Evolutionary conservation across 768 basidiomycete species (phyloP).

Genomic region (Sistotremastrum suecicum): DNA sequence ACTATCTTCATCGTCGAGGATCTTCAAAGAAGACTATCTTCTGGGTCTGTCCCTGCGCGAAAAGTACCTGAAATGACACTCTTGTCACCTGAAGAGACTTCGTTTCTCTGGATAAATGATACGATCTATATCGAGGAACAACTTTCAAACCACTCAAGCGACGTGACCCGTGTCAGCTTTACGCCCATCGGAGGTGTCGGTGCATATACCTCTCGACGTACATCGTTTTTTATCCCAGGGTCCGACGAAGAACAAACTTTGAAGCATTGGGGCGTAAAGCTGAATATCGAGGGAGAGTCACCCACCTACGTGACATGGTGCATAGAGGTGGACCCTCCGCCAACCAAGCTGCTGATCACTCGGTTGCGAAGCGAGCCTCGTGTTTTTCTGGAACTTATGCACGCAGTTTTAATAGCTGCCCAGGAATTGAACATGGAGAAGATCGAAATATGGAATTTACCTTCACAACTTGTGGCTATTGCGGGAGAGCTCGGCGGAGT

Average conservation of each 20-base stretch:
- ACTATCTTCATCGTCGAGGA: slow-evolving; percentile 25
- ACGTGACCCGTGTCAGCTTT: slow-evolving; percentile 9
- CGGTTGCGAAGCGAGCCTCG: slow-evolving; percentile 20
- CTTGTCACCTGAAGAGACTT: slow-evolving; percentile 18
- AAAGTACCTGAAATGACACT: too few species aligned
- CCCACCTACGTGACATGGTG: slow-evolving; percentile 30
- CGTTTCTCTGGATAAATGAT: slow-evolving; percentile 27
- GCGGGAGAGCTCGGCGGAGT: slow-evolving; percentile 18
- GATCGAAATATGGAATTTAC: slow-evolving; percentile 36
- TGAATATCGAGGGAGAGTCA: slow-evolving; percentile 3
- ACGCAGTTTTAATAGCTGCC: slow-evolving; percentile 21
- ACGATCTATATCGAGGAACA: slow-evolving; percentile 19
- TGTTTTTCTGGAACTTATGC: slow-evolving; percentile 22
- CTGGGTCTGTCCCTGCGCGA: background rate
- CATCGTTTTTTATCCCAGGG: slow-evolving; percentile 8
- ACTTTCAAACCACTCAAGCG: background rate
- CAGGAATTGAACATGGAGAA: slow-evolving; percentile 18
- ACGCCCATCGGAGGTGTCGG: slow-evolving; percentile 34
- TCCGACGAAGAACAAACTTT: slow-evolving; percentile 7
- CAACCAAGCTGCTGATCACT: slow-evolving; percentile 27
- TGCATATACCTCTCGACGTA: slow-evolving; percentile 18
- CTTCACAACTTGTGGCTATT: slow-evolving; percentile 16
- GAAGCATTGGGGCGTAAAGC: slow-evolving; percentile 18
- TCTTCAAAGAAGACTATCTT: background rate
- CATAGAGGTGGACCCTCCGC: slow-evolving; percentile 21